Conservation (phyloP, 495 filamentous ascomycete genomes). For the Trichocladium uniseriatum region DNA sequence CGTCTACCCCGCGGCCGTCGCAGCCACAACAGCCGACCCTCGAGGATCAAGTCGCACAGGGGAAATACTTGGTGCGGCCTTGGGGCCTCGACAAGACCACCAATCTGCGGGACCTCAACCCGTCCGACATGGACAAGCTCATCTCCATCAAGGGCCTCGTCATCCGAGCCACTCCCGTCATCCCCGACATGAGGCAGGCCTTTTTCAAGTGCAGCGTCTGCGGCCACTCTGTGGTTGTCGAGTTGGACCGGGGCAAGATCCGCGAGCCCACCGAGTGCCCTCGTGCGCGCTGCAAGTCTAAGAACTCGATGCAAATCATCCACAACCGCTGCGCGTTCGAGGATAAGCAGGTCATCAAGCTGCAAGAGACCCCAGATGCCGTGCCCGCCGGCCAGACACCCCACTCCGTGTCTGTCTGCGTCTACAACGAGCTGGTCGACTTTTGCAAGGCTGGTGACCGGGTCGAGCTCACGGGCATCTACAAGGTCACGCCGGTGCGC, state of each 20-base stretch:
- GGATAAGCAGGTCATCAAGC: conserved; percentile 97
- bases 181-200: conserved; percentile 91
- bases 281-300: conserved; percentile 67
- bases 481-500: conserved; percentile 89
- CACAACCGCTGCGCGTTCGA: conserved; percentile 93
- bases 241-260: conserved; percentile 92
- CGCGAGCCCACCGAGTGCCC: conserved; percentile 88
- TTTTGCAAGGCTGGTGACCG: conserved; percentile 96
- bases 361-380: conserved; percentile 93
- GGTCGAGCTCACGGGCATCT: conserved; percentile 93
- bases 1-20: conserved; percentile 25
- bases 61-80: conserved; percentile 73
- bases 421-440: conserved; percentile 94
- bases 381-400: conserved; percentile 94
- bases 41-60: conserved; percentile 56
- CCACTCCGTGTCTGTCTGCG: conserved; percentile 95
- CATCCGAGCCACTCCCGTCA: conserved; percentile 90
- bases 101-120: conserved; percentile 93
- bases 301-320: conserved; percentile 95
- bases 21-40: conserved; percentile 30
- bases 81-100: conserved; percentile 80
- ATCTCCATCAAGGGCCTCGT: conserved; percentile 94
- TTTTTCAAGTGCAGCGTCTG: conserved; percentile 95
- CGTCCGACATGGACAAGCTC: conserved; percentile 92
- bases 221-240: conserved; percentile 79